Evolutionary conservation across 1,284 basidiomycete species (phyloP), one percentile per base, ranked within the genome.

Genomic region (Cryptococcus sp.): DNA sequence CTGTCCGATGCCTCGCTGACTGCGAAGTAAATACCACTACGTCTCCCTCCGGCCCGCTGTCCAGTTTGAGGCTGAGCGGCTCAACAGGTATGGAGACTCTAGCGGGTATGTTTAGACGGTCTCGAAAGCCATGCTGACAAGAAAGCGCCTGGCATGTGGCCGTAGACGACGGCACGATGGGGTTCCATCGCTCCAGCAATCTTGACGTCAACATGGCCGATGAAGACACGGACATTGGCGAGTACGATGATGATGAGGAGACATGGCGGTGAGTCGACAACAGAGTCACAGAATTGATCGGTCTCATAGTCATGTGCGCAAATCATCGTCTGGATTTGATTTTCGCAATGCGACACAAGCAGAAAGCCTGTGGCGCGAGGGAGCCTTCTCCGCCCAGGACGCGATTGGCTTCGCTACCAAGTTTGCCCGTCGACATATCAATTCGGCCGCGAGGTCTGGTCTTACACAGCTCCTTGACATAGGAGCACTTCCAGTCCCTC

Each of bases 11-110:
- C 42, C 47, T 54, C 27, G 53, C 17, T 38, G 31, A 35, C 31
- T 10, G 31, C 7, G 8, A 54, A 73, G 72, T 39, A 70, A 74
- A 56, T 73, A 76, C 57, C 73, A 72, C 61, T 73, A 70, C 76
- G 78, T 76, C 59, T 74, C 78, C 66, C 90, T 93, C 66, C 87
- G 90, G 67, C 91, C 91, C 53, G 88, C 89, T 19, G 91, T 90
- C 45, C 86, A 87, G 63, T 86, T 88, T 53, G 91, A 93, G 82
- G 90, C 90, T 60, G 89, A 92, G 78, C 90, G 89, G 81, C 83
- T 93, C 39, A 91, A 93, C 76, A 88, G 90, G 65, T 93, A 91
- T 77, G 90, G 92, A 22, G 75, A 75, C 40, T 72, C 70, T 17
- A 72, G 68, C 59, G 72, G 70, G 67, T 70, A 42, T 60, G 68